Base-by-base conservation (phyloP, 2,329 filamentous ascomycete species). In the Talaromyces albobiverticillius region DNA sequence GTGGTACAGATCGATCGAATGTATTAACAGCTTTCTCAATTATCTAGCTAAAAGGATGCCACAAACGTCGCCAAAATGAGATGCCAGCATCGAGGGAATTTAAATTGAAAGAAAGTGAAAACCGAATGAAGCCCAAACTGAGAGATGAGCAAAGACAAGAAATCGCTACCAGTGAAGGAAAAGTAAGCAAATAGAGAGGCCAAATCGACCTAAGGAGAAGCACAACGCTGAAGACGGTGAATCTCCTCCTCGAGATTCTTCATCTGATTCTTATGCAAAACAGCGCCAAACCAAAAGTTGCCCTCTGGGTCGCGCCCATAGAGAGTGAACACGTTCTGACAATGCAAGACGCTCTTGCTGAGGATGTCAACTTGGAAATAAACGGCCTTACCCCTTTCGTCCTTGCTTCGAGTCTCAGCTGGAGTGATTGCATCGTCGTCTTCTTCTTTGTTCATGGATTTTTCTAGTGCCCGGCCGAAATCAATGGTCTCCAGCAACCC, bases 281-380 rank as follows among this genome's bases (percentile, higher is more conserved):
- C 29, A 9, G 45, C 51, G 2, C 51, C 40, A 10, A 54, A 32
- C 51, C 51, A 49, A 20, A 34, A 54, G 8, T 54, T 48, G 3
- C 51, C 45, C 20, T 34, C 16, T 4, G 14, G 26, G 3, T 54
- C 51, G 22, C 23, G 29, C 4, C 51, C 51, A 22, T 48, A 43
- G 16, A 54, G 45, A 8, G 16, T 25, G 25, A 48, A 53, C 1
- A 53, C 51, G n/a, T 40, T 20, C 13, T 48, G 22, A 3, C 14
- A 5, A 6, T 22, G 16, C 6, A 48, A 14, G 13, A 23, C 51
- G 20, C 46, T 46, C 43, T 48, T 40, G 11, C 45, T 47, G 14
- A 53, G 11, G 14, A 53, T 16, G 23, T 53, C 51, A 3, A 36
- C 16, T 18, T 54, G 51, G 13, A 48, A 54, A 13, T 54, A 42